Percentiles rank a stretch among this genome's conserved stretches.
phyloP scores from a whole-genome alignment of 2,329 filamentous ascomycete species.

The Hymenoscyphus albidus region DNA sequence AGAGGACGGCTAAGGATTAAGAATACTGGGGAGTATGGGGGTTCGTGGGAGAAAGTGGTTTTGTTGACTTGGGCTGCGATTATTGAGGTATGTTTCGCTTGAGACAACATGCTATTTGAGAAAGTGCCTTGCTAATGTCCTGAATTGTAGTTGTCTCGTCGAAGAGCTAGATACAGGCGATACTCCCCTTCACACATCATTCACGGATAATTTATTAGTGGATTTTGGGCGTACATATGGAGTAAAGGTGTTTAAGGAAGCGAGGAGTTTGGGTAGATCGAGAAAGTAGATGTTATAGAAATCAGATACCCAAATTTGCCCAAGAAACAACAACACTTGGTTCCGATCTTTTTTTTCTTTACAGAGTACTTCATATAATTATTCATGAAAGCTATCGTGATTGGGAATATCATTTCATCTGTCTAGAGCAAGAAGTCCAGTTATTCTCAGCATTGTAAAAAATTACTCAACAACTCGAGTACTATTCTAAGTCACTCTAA shows the following conservation, averaged over 20 bases:
- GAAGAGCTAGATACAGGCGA: slow-evolving; percentile 22
- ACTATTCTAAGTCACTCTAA: too few relatives aligned
- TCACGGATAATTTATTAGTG: not conserved
- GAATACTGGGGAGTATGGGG: slow-evolving; percentile 17
- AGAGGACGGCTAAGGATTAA: slow-evolving; percentile 23
- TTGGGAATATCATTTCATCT: too few relatives aligned
- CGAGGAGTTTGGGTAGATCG: not conserved
- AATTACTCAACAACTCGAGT: too few relatives aligned
- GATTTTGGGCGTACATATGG: not conserved
- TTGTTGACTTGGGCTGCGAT: slow-evolving; percentile 27
- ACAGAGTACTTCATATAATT: too few relatives aligned
- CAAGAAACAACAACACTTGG: too few relatives aligned
- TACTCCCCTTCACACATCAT: slow-evolving; percentile 27
- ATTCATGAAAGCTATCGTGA: too few relatives aligned
- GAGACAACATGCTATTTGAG: not conserved
- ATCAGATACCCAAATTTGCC: not conserved
- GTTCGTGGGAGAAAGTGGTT: slow-evolving; percentile 24
- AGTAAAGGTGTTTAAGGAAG: not conserved
- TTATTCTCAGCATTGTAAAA: too few relatives aligned
- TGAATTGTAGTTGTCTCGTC: slow-evolving; percentile 20
- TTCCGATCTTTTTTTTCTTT: too few relatives aligned
- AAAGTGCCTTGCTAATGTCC: slow-evolving; percentile 2
- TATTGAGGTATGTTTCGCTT: slow-evolving; percentile 21
- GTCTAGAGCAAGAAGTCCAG: too few relatives aligned
- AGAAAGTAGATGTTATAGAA: not conserved